Evolutionary conservation across 768 basidiomycete species (phyloP), one percentile per base, ranked within the genome.

Genomic region (Strobilomyces confusus): DNA sequence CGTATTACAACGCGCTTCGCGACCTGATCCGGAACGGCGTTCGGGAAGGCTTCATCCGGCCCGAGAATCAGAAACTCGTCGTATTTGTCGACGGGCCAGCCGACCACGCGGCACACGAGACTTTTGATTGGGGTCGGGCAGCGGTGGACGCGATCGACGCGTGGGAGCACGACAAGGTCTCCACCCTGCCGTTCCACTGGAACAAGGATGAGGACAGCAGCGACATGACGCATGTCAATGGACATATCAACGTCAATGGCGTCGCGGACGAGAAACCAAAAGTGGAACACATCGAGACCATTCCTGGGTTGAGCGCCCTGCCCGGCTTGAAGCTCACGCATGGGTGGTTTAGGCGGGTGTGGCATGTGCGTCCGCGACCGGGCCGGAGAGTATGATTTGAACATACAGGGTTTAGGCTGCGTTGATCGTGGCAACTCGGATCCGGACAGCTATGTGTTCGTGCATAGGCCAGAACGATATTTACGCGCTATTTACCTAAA

Each of bases 1-100:
- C 79, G 0, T 97, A 87, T 74, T 99, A 83, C 71, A 80, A 91
- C 23, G 86, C 93, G 1, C 75, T 99, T n/a, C 82, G 86, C 20
- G 72, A 78, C 9, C 80, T 95, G 48, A 81, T 98, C 62, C 71
- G 80, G 53, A 80, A 75, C 44, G 84, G 85, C 12, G 70, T 91
- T 48, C 67, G 77, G 23, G 80, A 80, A 14, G 90, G 89, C 4
- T 95, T 91, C 72, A 93, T 98, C 68, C 69, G 73, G 26, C 73
- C 80, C 1, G 58, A 68, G 19, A 90, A 84, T 63, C 78, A 82
- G 51, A 63, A 69, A 13, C 75, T 98, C 32, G 72, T 94, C 33
- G 64, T 79, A 19, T 87, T 95, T 53, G 80, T 97, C 12, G 87
- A 97, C 43, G 86, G 86, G 0, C 89, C 89, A 4, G 58, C 72